Percentiles rank a stretch among this genome's conserved stretches.
These are phyloP conservation scores for baker's yeast (Saccharomyces cerevisiae) DNA, from an alignment of 805 yeast genomes.

Conservation along the genomic window DNA sequence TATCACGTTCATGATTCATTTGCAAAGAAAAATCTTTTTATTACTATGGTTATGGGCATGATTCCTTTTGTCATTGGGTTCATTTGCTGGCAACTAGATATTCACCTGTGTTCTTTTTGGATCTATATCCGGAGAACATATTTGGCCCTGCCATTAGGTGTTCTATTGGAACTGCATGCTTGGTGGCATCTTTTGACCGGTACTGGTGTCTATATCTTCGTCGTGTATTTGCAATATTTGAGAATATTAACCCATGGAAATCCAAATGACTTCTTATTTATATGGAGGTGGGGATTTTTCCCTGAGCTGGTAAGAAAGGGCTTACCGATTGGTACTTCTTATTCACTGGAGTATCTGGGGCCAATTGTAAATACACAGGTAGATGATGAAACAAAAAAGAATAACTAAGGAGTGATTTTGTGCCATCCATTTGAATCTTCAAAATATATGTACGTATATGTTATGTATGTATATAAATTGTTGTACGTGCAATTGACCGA, in stretches of 20 bases:
- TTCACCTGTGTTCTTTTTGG: constrained; percentile 61
- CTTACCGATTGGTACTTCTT: constrained; percentile 16
- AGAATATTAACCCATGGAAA: constrained; percentile 55
- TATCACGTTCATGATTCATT: constrained; percentile 42
- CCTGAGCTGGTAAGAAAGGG: constrained; percentile 39
- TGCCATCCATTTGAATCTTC: neutral
- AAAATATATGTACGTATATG: neutral
- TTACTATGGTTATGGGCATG: constrained; percentile 53
- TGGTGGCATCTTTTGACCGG: constrained; percentile 96
- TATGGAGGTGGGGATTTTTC: constrained; percentile 50
- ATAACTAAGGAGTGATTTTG: constrained; percentile 1
- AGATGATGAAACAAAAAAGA: constrained; percentile 4
- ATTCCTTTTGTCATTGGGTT: constrained; percentile 64
- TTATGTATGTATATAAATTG: neutral
- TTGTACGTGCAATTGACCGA: neutral
- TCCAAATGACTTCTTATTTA: constrained; percentile 47
- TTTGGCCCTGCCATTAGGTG: constrained; percentile 75
- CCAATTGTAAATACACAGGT: constrained; percentile 3
- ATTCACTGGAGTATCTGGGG: constrained; percentile 14
- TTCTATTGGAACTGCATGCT: constrained; percentile 83
- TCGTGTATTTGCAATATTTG: constrained; percentile 69
- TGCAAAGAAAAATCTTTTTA: constrained; percentile 43
- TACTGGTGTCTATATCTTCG: constrained; percentile 76
- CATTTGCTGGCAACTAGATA: constrained; percentile 82
- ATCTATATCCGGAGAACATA: constrained; percentile 49